These are phyloP conservation scores for Pichia sp. DNA, from an alignment of 1,139 yeast species.

Conservation along the genomic window DNA sequence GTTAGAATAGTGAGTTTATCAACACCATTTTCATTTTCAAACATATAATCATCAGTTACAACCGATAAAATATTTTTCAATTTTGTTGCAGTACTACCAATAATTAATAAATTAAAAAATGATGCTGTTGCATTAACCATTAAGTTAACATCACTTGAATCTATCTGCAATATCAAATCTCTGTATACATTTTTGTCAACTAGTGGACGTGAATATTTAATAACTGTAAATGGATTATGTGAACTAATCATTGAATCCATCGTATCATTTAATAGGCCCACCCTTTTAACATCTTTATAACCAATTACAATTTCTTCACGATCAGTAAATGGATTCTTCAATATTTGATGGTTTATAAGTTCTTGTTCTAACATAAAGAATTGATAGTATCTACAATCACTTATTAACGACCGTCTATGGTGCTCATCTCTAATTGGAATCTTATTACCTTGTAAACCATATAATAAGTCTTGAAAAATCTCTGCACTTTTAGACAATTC, in stretches of 20 bases:
- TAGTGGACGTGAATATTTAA: conserved; percentile 53
- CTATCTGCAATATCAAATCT: conserved; percentile 51
- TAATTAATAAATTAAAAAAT: conserved; percentile 27
- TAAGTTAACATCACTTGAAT: conserved; percentile 27
- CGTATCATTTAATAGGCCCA: conserved; percentile 34
- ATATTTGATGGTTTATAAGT: conserved; percentile 47
- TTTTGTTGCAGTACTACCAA: conserved; percentile 28
- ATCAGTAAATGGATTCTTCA: conserved; percentile 44
- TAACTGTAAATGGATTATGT: conserved; percentile 5
- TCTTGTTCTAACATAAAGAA: conserved; percentile 70
- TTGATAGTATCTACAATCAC: conserved; percentile 73
- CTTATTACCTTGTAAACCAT: conserved; percentile 49
- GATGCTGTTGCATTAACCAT: conserved; percentile 26
- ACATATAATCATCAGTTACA: conserved; percentile 23
- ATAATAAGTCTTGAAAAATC: conserved; percentile 55
- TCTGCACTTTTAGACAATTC: conserved; percentile 48
- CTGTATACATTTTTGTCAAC: conserved; percentile 43
- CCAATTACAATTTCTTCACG: conserved; percentile 52
- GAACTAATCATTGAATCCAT: conserved; percentile 5
- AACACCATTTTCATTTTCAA: conserved; percentile 15
- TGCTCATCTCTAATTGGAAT: conserved; percentile 42
- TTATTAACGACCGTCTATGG: conserved; percentile 50
- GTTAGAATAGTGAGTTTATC: conserved; percentile 23
- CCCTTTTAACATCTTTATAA: conserved; percentile 40
- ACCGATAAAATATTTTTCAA: conserved; percentile 25